These are phyloP conservation scores for Tylopilus orsonianus DNA, from an alignment of 1,284 basidiomycete species.

Conservation along the genomic window DNA sequence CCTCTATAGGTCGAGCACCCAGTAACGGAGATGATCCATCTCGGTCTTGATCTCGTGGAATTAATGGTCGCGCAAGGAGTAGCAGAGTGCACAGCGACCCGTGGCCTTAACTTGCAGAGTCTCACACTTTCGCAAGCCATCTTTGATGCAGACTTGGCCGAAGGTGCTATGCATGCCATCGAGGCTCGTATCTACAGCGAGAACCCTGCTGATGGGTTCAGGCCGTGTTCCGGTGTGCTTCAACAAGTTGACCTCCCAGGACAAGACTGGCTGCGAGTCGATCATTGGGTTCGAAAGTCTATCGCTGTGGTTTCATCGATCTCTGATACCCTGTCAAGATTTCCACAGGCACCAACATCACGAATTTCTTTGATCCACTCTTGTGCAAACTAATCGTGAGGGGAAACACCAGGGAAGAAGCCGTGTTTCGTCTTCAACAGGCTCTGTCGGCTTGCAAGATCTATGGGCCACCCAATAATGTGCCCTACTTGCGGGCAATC, in stretches of 20 bases:
- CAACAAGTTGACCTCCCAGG: constrained; percentile 51
- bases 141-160: constrained; percentile 22
- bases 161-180: constrained; percentile 44
- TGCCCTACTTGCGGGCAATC: constrained; percentile 51
- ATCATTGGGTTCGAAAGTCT: constrained; percentile 46
- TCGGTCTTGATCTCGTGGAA: constrained; percentile 62
- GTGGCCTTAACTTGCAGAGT: constrained; percentile 18
- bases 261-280: constrained; percentile 51
- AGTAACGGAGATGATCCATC: constrained; percentile 60
- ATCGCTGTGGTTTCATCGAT: neutral
- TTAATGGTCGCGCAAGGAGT: constrained; percentile 63
- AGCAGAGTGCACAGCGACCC: constrained; percentile 29
- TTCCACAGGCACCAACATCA: constrained; percentile 52
- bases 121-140: constrained; percentile 24
- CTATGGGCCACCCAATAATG: constrained; percentile 55
- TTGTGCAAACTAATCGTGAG: constrained; percentile 54
- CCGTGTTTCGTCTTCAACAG: constrained; percentile 39
- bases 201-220: constrained; percentile 58
- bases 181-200: constrained; percentile 70
- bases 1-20: constrained; percentile 61
- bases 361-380: constrained; percentile 59
- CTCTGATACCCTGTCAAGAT: constrained; percentile 34
- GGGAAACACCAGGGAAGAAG: constrained; percentile 41
- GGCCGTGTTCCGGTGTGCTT: constrained; percentile 62
- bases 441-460: constrained; percentile 41